Evolutionary conservation across 805 yeast species (phyloP).

Genomic region (Kuraishia floccosa): DNA sequence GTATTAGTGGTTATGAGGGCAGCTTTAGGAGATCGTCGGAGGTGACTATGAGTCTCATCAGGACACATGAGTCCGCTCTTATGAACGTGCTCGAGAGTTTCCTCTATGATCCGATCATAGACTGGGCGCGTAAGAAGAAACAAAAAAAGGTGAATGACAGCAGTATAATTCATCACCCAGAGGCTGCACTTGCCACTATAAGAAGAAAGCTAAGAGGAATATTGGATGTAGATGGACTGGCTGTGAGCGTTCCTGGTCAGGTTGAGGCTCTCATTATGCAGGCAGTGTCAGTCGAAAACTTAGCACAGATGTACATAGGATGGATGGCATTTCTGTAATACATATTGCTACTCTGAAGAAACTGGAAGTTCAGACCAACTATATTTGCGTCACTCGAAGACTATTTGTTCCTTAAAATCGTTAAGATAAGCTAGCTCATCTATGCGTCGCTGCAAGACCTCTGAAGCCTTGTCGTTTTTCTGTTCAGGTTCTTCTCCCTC

Average conservation of each 20-base stretch:
- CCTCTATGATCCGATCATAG: constrained; percentile 84
- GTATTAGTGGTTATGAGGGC: constrained; percentile 85
- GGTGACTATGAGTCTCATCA: constrained; percentile 60
- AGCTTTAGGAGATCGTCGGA: constrained; percentile 79
- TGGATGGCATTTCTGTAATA: constrained; percentile 69
- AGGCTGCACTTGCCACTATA: constrained; percentile 59
- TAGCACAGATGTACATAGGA: constrained; percentile 86
- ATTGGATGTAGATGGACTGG: constrained; percentile 68
- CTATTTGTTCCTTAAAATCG: background rate
- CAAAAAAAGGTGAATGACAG: constrained; percentile 17
- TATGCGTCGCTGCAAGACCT: too few relatives aligned
- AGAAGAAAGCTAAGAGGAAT: constrained; percentile 79
- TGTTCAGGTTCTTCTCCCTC: too few relatives aligned
- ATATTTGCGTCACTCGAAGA: constrained; percentile 2
- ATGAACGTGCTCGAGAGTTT: constrained; percentile 90
- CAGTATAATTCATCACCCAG: constrained; percentile 29
- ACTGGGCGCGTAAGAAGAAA: constrained; percentile 46
- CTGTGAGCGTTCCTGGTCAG: constrained; percentile 86
- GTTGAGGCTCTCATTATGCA: constrained; percentile 82
- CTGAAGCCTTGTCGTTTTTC: too few relatives aligned
- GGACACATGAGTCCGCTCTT: constrained; percentile 71
- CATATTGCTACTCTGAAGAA: too few relatives aligned
- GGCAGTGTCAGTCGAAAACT: constrained; percentile 59
- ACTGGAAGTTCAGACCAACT: too few relatives aligned
- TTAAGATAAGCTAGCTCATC: too few relatives aligned